phyloP scores from a whole-genome alignment of 306 rosid species.

The Prunus mume region DNA sequence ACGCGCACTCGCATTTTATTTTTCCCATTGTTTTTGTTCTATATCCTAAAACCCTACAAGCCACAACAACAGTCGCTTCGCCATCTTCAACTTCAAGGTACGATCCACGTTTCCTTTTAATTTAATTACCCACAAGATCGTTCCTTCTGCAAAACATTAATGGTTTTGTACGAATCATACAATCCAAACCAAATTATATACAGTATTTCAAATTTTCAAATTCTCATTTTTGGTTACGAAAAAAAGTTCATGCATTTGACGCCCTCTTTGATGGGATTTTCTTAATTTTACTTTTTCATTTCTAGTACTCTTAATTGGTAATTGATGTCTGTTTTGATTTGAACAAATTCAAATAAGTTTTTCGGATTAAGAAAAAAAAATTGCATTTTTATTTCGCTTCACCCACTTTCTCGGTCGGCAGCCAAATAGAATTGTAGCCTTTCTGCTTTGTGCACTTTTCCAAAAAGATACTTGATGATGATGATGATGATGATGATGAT shows the following conservation, averaged over 20 bases:
- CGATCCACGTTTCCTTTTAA: background rate
- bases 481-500: background rate
- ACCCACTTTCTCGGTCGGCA: background rate
- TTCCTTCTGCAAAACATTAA: background rate
- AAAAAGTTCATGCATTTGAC: background rate
- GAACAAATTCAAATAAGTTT: background rate
- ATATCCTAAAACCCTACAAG: background rate
- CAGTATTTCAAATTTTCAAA: background rate
- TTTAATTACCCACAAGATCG: background rate
- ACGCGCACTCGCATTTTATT: too few relatives aligned
- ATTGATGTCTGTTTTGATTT: background rate
- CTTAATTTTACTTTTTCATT: background rate
- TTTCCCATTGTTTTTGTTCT: too few relatives aligned
- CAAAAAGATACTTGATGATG: background rate
- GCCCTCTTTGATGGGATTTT: background rate
- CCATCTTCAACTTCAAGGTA: background rate
- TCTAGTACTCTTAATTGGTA: background rate
- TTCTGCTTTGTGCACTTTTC: background rate
- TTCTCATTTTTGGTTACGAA: background rate
- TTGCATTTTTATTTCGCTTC: background rate
- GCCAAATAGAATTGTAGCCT: background rate
- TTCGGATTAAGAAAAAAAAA: background rate
- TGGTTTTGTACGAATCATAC: background rate
- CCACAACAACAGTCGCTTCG: background rate
- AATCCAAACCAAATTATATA: background rate